Conservation (phyloP, 805 yeast species). For the Yamadazyma paraphyllophila region DNA sequence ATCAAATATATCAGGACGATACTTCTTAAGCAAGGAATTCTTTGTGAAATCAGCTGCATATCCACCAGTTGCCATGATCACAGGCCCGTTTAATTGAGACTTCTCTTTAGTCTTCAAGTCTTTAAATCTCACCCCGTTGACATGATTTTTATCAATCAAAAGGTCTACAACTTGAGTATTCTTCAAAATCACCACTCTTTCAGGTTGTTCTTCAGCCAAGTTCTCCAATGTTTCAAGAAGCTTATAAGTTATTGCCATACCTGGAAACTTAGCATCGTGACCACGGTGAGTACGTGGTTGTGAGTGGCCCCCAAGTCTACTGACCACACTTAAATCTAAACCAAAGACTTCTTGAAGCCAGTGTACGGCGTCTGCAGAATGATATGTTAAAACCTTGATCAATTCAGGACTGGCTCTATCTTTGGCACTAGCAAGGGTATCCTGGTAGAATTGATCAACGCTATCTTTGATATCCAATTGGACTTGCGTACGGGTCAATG, state of each 20-base stretch:
- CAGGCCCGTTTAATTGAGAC: constrained; percentile 49
- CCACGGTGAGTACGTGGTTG: constrained; percentile 82
- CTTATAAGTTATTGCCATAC: constrained; percentile 61
- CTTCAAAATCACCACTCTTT: constrained; percentile 39
- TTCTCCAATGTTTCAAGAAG: constrained; percentile 50
- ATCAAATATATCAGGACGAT: constrained; percentile 55
- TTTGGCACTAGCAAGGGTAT: constrained; percentile 67
- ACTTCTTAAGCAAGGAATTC: constrained; percentile 51
- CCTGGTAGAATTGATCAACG: constrained; percentile 57
- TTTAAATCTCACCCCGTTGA: constrained; percentile 33
- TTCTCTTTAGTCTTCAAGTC: constrained; percentile 31
- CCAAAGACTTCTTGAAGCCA: constrained; percentile 69
- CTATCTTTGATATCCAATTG: constrained; percentile 50
- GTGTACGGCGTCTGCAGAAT: constrained; percentile 64
- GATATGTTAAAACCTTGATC: constrained; percentile 56
- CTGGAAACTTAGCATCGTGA: constrained; percentile 60
- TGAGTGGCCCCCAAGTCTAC: constrained; percentile 83
- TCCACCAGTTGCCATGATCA: constrained; percentile 63
- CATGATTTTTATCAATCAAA: constrained; percentile 23
- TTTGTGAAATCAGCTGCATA: constrained; percentile 63
- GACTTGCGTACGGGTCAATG: constrained; percentile 61
- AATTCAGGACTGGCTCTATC: constrained; percentile 56
- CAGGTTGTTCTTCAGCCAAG: constrained; percentile 43
- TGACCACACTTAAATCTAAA: constrained; percentile 62
- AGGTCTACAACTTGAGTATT: constrained; percentile 45